Conservation (phyloP, 441 rosid species). For the Hura crepitans region DNA sequence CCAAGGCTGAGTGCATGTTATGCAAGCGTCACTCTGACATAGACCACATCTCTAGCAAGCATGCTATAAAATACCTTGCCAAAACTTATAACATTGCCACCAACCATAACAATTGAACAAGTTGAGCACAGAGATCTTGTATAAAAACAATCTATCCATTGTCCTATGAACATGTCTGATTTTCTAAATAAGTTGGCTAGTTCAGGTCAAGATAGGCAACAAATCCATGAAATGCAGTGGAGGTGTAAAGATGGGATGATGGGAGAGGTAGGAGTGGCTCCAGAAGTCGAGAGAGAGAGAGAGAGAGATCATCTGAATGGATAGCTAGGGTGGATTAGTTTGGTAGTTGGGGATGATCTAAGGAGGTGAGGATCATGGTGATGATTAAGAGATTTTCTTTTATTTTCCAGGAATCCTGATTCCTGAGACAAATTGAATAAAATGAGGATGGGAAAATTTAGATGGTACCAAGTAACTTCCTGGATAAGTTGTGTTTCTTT, state of each 20-base stretch:
- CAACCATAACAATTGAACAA: background rate
- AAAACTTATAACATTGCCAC: too few relatives aligned
- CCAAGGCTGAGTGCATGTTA: background rate
- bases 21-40: background rate
- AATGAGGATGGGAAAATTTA: background rate
- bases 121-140: too few relatives aligned
- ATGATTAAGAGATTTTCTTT: background rate
- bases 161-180: background rate
- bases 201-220: background rate
- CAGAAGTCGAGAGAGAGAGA: too few relatives aligned
- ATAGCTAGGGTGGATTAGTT: background rate
- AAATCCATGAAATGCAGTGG: background rate
- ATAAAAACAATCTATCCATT: too few relatives aligned
- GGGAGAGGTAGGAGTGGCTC: background rate
- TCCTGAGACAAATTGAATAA: background rate
- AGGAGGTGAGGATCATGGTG: background rate
- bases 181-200: background rate
- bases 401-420: background rate
- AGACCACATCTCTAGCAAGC: background rate
- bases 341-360: background rate
- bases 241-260: background rate
- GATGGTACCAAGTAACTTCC: conserved; percentile 1
- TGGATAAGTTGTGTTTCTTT: background rate
- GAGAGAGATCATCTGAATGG: background rate
- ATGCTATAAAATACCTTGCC: background rate